Evolutionary conservation across 2,329 filamentous ascomycete species (phyloP).

Genomic region (Penicillium sp.): DNA sequence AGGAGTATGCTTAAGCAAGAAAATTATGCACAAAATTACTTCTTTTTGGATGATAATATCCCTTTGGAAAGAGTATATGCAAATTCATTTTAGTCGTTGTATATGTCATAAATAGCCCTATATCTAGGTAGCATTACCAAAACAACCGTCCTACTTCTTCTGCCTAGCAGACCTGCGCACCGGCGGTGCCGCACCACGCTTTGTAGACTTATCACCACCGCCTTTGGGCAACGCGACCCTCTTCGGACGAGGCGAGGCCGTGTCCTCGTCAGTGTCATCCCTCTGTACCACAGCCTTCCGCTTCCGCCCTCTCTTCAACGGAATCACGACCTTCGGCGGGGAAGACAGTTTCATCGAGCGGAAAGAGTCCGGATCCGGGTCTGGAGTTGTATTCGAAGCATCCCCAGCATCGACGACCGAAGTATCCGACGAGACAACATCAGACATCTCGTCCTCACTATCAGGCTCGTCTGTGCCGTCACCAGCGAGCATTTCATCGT

Average conservation of each 20-base stretch:
- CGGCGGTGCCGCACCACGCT: slow-evolving; percentile 16
- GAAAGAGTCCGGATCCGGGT: slow-evolving; percentile 9
- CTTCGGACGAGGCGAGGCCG: slow-evolving; percentile 24
- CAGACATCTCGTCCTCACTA: slow-evolving; percentile 22
- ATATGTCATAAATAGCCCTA: slow-evolving; percentile 8
- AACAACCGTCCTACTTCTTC: slow-evolving; percentile 24
- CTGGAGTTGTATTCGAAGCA: slow-evolving; percentile 25
- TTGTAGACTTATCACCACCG: slow-evolving; percentile 7
- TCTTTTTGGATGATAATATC: background rate
- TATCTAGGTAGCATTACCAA: background rate
- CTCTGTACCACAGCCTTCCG: slow-evolving; percentile 11
- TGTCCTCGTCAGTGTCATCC: slow-evolving; percentile 2
- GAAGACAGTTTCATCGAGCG: slow-evolving; percentile 4
- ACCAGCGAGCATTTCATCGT: background rate
- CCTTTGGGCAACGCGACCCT: slow-evolving; percentile 25
- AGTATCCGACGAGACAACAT: slow-evolving; percentile 16
- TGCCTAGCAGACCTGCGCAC: slow-evolving; percentile 33
- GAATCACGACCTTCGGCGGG: slow-evolving; percentile 19
- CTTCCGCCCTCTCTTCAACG: slow-evolving; percentile 3
- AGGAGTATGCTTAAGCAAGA: slow-evolving; percentile 61
- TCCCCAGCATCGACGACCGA: slow-evolving; percentile 19
- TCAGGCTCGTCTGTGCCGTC: slow-evolving; percentile 10
- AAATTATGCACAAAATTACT: background rate
- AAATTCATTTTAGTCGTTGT: slow-evolving; percentile 18
- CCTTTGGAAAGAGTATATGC: slow-evolving; percentile 6